Conservation (phyloP, 1,284 basidiomycete genomes). For the Tetrapyrgos nigripes region DNA sequence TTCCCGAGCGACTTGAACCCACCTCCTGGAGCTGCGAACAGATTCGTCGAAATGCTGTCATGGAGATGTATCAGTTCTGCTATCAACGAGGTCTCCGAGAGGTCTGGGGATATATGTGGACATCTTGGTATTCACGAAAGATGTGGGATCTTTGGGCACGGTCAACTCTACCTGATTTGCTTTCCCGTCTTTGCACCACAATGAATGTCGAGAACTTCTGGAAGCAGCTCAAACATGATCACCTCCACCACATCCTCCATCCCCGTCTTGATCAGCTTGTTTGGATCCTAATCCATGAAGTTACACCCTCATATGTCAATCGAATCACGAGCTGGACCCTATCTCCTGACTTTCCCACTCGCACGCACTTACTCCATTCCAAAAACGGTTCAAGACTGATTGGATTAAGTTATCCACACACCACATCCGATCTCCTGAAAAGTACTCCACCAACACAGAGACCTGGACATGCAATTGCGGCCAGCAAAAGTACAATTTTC, state of each 20-base stretch:
- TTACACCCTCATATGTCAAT: constrained; percentile 28
- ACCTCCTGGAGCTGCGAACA: too few relatives aligned
- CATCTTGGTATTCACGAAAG: too few relatives aligned
- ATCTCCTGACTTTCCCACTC: constrained; percentile 20
- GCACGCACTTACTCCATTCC: constrained; percentile 9
- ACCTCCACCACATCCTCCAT: constrained; percentile 30
- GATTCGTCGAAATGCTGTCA: constrained; percentile 1
- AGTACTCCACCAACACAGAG: constrained; percentile 25
- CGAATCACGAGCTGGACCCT: constrained; percentile 19
- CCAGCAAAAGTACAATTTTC: constrained; percentile 30
- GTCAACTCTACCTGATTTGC: constrained; percentile 23
- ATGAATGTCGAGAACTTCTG: constrained; percentile 43
- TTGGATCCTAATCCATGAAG: too few relatives aligned
- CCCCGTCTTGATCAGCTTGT: constrained; percentile 38
- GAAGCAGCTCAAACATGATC: constrained; percentile 37
- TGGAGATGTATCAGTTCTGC: constrained; percentile 13
- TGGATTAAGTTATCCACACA: constrained; percentile 21
- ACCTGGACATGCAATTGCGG: constrained; percentile 37
- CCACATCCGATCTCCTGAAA: not conserved
- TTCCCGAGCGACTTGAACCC: constrained; percentile 7
- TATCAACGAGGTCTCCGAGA: constrained; percentile 24
- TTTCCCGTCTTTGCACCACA: constrained; percentile 35
- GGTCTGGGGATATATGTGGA: constrained; percentile 29
- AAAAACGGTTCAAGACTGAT: constrained; percentile 22
- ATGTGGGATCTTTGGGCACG: constrained; percentile 37